phyloP scores from a whole-genome alignment of 192 early-diverging fungal genomes.

The Linnemannia schmuckeri region DNA sequence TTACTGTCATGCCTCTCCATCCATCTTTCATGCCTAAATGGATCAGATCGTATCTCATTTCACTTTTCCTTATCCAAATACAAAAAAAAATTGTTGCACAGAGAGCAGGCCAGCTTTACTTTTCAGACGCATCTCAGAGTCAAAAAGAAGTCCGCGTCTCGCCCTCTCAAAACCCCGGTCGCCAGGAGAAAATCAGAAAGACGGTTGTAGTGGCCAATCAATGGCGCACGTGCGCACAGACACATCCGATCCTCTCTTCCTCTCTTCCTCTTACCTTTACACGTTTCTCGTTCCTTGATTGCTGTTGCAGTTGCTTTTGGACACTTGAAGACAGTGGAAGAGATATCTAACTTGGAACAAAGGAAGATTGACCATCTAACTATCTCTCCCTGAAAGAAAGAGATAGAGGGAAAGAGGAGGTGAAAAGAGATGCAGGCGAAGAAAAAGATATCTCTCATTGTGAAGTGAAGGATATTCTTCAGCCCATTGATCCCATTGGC shows the following conservation, averaged over 20 bases:
- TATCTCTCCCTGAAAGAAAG: not conserved
- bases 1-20: no score
- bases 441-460: not conserved
- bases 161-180: slow-evolving; percentile 6
- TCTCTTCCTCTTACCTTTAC: not conserved
- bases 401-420: not conserved
- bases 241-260: not conserved
- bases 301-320: not conserved
- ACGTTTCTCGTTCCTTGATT: not conserved
- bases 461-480: no score
- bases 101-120: not conserved
- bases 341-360: not conserved
- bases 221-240: slow-evolving; percentile 16
- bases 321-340: not conserved
- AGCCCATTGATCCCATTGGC: no score
- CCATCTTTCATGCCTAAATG: not conserved
- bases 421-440: not conserved
- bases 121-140: no score
- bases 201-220: slow-evolving; percentile 16
- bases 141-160: not conserved
- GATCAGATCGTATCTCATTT: not conserved
- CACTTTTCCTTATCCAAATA: not conserved
- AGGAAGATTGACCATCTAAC: not conserved
- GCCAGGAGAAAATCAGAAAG: not conserved
- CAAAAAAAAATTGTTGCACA: not conserved